Conservation (phyloP, 805 yeast genomes). For the Metschnikowia lochheadii region DNA sequence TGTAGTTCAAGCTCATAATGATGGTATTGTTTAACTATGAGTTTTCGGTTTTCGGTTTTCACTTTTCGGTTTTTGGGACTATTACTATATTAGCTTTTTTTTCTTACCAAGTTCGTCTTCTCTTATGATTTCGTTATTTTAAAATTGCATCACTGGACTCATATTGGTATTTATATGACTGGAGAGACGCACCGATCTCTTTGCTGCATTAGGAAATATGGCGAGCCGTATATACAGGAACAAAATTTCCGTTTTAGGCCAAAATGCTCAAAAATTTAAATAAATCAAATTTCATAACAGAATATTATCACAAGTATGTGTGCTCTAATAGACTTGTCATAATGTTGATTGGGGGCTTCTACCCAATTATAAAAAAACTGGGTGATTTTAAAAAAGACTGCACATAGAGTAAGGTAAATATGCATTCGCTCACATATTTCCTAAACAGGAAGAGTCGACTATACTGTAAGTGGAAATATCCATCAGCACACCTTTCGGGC, state of each 20-base stretch:
- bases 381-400: background rate
- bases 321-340: background rate
- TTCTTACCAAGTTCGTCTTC: no score
- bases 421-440: conserved; percentile 1
- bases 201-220: conserved; percentile 5
- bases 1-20: conserved; percentile 4
- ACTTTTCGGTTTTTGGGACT: no score
- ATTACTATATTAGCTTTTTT: no score
- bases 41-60: no score
- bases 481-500: background rate
- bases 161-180: conserved; percentile 1
- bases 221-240: background rate
- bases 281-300: background rate
- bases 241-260: background rate
- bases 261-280: background rate
- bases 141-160: background rate
- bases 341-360: background rate
- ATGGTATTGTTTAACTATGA: no score
- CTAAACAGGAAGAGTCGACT: background rate
- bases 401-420: background rate
- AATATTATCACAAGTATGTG: background rate
- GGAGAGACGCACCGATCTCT: background rate
- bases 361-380: background rate
- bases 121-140: background rate
- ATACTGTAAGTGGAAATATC: background rate